Percentiles rank a stretch among this genome's conserved stretches.
Conservation (phyloP, 768 basidiomycete species). For the Trichaptum fuscoviolaceum region DNA sequence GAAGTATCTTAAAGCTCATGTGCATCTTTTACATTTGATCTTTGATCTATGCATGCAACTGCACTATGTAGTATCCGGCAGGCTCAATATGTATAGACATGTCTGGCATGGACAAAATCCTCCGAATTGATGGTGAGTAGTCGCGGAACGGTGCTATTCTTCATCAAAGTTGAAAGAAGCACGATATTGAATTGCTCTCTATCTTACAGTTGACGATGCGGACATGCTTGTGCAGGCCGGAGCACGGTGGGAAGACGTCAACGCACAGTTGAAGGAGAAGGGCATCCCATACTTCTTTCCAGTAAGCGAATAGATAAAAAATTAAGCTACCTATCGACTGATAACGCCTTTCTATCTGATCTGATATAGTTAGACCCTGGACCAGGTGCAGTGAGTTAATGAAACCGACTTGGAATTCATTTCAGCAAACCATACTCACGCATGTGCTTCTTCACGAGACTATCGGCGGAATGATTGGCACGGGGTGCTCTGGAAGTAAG, state of each 20-base stretch:
- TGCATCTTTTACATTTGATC: not conserved
- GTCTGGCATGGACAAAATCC: constrained; percentile 60
- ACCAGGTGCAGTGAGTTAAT: constrained; percentile 42
- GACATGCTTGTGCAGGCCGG: constrained; percentile 78
- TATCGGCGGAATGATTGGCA: constrained; percentile 86
- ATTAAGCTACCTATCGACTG: not conserved
- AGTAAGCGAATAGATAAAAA: constrained; percentile 33
- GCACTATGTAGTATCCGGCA: constrained; percentile 26
- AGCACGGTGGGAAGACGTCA: constrained; percentile 74
- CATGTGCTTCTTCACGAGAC: constrained; percentile 37
- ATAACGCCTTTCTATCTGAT: not conserved
- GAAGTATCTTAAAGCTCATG: not conserved
- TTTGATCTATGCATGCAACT: constrained; percentile 2
- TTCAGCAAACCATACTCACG: not conserved
- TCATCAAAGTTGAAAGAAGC: constrained; percentile 17
- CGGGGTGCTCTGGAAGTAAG: constrained; percentile 81
- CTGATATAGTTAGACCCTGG: constrained; percentile 28
- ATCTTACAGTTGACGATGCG: constrained; percentile 54
- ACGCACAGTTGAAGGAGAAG: constrained; percentile 57
- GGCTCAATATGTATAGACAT: constrained; percentile 68
- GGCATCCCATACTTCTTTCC: constrained; percentile 85
- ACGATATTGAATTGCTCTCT: constrained; percentile 2
- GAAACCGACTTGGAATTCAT: not conserved
- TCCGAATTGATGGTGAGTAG: constrained; percentile 48
- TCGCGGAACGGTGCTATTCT: not conserved